Base-by-base conservation (phyloP, 2,329 filamentous ascomycete species). In the Trichophyton simii region DNA sequence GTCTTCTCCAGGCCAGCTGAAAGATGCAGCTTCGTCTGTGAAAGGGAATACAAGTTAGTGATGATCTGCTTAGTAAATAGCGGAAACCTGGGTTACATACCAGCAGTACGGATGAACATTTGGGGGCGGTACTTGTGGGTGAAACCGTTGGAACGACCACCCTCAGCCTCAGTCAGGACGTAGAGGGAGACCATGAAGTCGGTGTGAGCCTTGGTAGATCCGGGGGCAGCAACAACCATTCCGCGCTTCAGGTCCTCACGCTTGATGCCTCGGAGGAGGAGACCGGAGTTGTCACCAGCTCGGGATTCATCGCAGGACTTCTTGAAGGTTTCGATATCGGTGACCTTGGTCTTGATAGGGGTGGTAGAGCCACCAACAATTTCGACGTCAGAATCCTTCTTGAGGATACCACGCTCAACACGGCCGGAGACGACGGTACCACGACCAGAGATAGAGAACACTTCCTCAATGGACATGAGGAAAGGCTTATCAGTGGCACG, bases 311-410 rank as follows among this genome's bases (percentile, higher is more conserved):
- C 91, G 78, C 94, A 97, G 58, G 91, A 95, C 85, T 99, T 99
- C 84, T 97, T 96, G 84, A 99, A 99, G 67, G 92, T 99, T 82
- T 99, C 94, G 69, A 99, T 97, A 73, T 99, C 95, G 72, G 94
- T 99, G 67, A 99, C 92, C 83, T 96, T 97, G 77, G 94, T 97
- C 86, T 95, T 96, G 82, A 97, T 89, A 67, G 89, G 79, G 54
- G 85, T 82, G 62, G 79, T 77, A 68, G 87, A 85, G 81, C 94
- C 95, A 74, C 94, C 94, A 64, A 99, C 83, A 66, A 99, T 84
- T 82, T 99, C 94, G 67, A 99, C 85, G 73, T 99, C 94, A 66
- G 86, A 82, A 75, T 99, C 94, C 78, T 85, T 89, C 88, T 96
- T 97, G 72, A 99, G 80, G 62, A 84, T 77, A 80, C 94, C 94